Evolutionary conservation across 352 stramenopile species (phyloP).

Genomic region (Phytophthora sansomeana): DNA sequence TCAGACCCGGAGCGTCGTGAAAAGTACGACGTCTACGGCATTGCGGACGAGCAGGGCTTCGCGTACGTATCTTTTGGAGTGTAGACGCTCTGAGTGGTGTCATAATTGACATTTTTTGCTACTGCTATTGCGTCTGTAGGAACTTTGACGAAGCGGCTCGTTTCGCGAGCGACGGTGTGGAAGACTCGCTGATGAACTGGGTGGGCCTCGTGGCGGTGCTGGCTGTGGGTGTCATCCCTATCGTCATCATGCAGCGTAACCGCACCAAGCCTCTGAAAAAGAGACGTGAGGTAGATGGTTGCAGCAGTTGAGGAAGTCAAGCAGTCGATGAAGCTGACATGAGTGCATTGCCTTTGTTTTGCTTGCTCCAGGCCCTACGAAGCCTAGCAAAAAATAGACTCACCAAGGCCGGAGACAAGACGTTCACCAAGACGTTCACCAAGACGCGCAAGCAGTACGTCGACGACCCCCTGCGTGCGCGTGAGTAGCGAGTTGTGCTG

Average conservation of each 20-base stretch:
- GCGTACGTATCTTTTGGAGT: constrained; percentile 49
- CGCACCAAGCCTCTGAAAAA: constrained; percentile 77
- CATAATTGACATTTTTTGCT: constrained; percentile 3
- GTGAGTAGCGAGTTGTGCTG: constrained; percentile 21
- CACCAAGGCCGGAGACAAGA: constrained; percentile 55
- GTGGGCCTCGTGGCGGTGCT: constrained; percentile 66
- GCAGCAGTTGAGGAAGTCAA: constrained; percentile 1
- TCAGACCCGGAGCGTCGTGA: constrained; percentile 76
- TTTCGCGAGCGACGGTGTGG: constrained; percentile 69
- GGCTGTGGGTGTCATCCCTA: constrained; percentile 59
- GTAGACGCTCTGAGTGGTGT: background rate
- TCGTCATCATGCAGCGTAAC: constrained; percentile 79
- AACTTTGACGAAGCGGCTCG: constrained; percentile 83
- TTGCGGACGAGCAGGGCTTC: constrained; percentile 80
- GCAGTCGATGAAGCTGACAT: constrained; percentile 4
- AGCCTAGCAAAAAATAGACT: constrained; percentile 82
- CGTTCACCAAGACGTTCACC: constrained; percentile 54
- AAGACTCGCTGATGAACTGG: constrained; percentile 81
- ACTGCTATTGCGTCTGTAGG: constrained; percentile 30
- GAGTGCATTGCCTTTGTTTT: constrained; percentile 8
- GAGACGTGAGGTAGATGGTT: constrained; percentile 69
- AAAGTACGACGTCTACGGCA: constrained; percentile 85
- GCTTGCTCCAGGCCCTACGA: constrained; percentile 53
- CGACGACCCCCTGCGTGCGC: constrained; percentile 45
- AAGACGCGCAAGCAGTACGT: constrained; percentile 63